Evolutionary conservation across 495 filamentous ascomycete genomes (phyloP).

Genomic region (Halenospora varia): DNA sequence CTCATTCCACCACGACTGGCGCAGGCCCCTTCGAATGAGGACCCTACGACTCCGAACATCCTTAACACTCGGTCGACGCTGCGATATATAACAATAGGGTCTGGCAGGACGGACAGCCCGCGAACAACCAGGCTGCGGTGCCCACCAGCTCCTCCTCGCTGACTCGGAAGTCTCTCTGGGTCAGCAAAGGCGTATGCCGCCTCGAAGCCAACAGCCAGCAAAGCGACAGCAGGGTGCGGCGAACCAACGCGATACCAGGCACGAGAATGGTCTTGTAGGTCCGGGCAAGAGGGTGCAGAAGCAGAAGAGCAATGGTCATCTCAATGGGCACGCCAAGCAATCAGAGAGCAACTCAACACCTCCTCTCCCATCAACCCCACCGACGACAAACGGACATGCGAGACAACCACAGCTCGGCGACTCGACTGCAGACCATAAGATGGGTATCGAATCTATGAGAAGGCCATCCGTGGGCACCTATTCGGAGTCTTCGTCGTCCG

Average conservation of each 20-base stretch:
- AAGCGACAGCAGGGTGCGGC: slow-evolving; percentile 63
- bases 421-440: slow-evolving; percentile 30
- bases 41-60: neutral
- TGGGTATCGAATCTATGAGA: slow-evolving; percentile 35
- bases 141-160: slow-evolving; percentile 19
- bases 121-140: slow-evolving; percentile 15
- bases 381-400: slow-evolving; percentile 30
- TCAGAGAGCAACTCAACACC: slow-evolving; percentile 24
- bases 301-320: slow-evolving; percentile 44
- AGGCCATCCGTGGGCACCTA: slow-evolving; percentile 44
- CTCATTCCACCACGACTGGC: neutral
- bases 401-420: slow-evolving; percentile 29
- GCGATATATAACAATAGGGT: neutral
- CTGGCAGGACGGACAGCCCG: neutral
- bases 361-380: slow-evolving; percentile 34
- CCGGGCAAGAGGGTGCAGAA: slow-evolving; percentile 73
- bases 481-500: slow-evolving; percentile 47
- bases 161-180: slow-evolving; percentile 28
- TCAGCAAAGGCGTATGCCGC: slow-evolving; percentile 60
- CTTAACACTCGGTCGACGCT: neutral
- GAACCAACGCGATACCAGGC: slow-evolving; percentile 70
- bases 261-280: slow-evolving; percentile 83
- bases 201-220: slow-evolving; percentile 44
- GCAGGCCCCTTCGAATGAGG: neutral
- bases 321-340: slow-evolving; percentile 31